Evolutionary conservation across 495 filamentous ascomycete genomes (phyloP), one percentile per base, ranked within the genome.

Genomic region (Parathielavia appendiculata): DNA sequence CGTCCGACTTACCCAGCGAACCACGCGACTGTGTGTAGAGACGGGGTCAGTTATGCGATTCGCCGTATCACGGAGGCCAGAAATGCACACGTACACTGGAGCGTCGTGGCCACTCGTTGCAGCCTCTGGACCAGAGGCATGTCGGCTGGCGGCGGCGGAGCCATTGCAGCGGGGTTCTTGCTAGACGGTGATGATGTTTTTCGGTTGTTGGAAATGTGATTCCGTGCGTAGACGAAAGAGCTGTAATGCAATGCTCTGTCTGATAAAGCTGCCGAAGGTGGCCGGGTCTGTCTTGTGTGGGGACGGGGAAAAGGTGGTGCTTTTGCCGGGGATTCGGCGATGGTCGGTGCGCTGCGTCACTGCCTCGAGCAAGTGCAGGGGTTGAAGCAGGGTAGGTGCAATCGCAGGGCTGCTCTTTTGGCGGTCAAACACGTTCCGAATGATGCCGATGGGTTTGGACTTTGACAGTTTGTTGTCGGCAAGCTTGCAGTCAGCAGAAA

Each of bases 1-100:
- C 55, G 6, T 30, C 26, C 26, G 40, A 86, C 89, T 56, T 86
- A 92, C 86, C 93, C 93, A 63, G 84, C 77, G 66, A 98, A 98
- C 93, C 93, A 97, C 54, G 81, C 81, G 67, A 80, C 76, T 76
- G 52, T 43, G 23, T 16, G 19, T 6, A 9, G 7, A 51, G 30
- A 5, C 8, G 53, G 60, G 41, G 67, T 76, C 63, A 74, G 70
- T 59, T 32, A 48, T 50, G 40, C 51, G 26, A 23, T 56, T 20
- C 5, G n/a, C 20, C 14, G 34, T 1, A 32, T 3, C 14, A 8
- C 2, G 10, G 13, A 11, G 5, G 26, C n/a, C 23, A 39, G 35
- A 43, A 50, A 43, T 35, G 40, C 60, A 68, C 52, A 83, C 87
- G 66, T 81, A 91, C 88, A 86, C 71, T 97, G 92, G 56, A 97